Percentiles rank a stretch among this genome's conserved stretches.
These are phyloP conservation scores for Fistulinella staudtii DNA, from an alignment of 1,284 basidiomycete species.

Conservation along the genomic window DNA sequence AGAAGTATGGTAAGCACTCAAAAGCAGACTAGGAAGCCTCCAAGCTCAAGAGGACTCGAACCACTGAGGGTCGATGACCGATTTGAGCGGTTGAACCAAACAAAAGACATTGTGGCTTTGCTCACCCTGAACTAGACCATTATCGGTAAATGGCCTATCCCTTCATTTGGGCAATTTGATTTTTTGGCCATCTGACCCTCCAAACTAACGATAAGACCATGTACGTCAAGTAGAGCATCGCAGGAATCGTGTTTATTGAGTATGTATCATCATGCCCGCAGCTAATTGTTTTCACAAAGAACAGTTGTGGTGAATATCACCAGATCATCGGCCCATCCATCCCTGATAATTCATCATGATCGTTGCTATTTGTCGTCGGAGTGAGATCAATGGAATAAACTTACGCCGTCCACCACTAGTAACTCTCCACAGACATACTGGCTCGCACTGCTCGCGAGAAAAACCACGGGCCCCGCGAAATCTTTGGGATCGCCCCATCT, in stretches of 20 bases:
- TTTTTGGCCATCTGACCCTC: conserved; percentile 7
- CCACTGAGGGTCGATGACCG: neutral
- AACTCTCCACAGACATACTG: conserved; percentile 91
- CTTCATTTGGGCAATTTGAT: conserved; percentile 13
- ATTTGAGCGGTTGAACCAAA: conserved; percentile 1
- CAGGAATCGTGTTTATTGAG: conserved; percentile 3
- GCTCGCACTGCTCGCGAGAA: conserved; percentile 81
- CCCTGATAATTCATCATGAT: conserved; percentile 39
- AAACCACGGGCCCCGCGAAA: conserved; percentile 90
- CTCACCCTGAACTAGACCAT: conserved; percentile 6
- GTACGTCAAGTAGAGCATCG: conserved; percentile 19
- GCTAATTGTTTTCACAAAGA: conserved; percentile 3
- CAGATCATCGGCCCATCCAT: conserved; percentile 58
- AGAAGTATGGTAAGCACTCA: neutral
- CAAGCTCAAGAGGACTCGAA: neutral
- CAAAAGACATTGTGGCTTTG: neutral
- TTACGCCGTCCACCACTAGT: conserved; percentile 71
- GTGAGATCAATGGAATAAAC: conserved; percentile 21
- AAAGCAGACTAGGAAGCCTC: neutral
- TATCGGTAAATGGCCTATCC: conserved; percentile 2
- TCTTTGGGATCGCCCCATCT: conserved; percentile 88
- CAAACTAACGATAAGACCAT: conserved; percentile 7
- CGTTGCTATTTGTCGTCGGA: conserved; percentile 11
- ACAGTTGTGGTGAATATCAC: conserved; percentile 2
- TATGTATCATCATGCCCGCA: conserved; percentile 4